These are phyloP conservation scores for Pisolithus marmoratus DNA, from an alignment of 768 basidiomycete species.

Conservation along the genomic window DNA sequence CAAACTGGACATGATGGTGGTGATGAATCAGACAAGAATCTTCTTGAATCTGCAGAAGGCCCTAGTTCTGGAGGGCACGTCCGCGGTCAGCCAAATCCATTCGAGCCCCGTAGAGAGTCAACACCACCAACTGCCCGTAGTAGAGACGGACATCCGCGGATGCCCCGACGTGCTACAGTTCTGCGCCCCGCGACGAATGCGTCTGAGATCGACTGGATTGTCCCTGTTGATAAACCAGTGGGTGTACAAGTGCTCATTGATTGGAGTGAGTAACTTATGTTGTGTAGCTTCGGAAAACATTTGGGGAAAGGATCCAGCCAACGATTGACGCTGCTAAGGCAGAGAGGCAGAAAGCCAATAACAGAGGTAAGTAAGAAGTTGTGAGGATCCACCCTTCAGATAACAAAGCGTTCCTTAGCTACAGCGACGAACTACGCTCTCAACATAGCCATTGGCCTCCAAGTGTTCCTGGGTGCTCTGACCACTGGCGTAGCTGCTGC, in stretches of 20 bases:
- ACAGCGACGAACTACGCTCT: constrained; percentile 27
- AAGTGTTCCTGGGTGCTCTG: constrained; percentile 59
- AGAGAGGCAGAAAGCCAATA: constrained; percentile 42
- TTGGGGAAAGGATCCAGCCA: constrained; percentile 49
- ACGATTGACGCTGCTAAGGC: constrained; percentile 44
- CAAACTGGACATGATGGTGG: constrained; percentile 1
- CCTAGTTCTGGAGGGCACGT: background rate
- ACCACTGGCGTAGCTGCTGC: constrained; percentile 60
- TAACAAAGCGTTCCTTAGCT: constrained; percentile 20
- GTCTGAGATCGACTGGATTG: constrained; percentile 21
- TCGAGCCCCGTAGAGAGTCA: constrained; percentile 1
- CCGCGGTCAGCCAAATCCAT: constrained; percentile 5
- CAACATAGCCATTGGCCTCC: constrained; percentile 52
- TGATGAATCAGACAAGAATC: constrained; percentile 1
- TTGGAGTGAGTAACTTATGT: background rate
- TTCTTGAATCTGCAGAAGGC: constrained; percentile 7
- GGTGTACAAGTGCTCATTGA: constrained; percentile 1
- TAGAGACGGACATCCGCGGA: constrained; percentile 13
- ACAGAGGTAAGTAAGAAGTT: constrained; percentile 31
- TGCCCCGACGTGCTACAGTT: constrained; percentile 3
- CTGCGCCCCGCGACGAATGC: background rate
- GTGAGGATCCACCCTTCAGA: constrained; percentile 1
- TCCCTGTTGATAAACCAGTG: constrained; percentile 21
- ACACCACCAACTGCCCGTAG: constrained; percentile 6
- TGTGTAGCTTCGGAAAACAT: constrained; percentile 28